A percentile compares a stretch with the other conserved stretches of the same genome.
These are phyloP conservation scores for Acacia concinna DNA, from an alignment of 331 rosid species.

Conservation along the genomic window DNA sequence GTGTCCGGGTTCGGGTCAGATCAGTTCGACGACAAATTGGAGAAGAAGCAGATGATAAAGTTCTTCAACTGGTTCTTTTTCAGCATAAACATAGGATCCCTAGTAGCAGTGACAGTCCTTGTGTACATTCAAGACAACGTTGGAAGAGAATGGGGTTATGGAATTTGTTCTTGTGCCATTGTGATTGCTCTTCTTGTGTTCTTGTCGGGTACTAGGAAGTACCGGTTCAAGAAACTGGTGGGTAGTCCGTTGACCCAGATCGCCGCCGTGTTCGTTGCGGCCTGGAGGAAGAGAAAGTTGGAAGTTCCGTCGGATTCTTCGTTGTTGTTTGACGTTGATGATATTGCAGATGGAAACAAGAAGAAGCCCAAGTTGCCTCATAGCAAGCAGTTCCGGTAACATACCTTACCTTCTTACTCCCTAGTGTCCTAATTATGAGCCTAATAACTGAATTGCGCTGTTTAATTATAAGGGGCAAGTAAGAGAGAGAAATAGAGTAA, in stretches of 20 bases:
- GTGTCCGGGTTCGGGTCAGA: conserved; percentile 86
- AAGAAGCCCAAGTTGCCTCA: conserved; percentile 72
- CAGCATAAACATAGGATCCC: conserved; percentile 84
- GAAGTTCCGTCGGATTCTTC: conserved; percentile 64
- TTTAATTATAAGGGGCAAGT: too few species aligned
- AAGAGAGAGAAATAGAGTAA: too few species aligned
- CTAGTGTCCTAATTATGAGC: too few species aligned
- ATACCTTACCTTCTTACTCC: neutral
- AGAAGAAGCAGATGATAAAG: conserved; percentile 53
- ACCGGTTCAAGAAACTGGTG: conserved; percentile 72
- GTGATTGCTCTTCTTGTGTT: conserved; percentile 57
- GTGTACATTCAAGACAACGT: conserved; percentile 77
- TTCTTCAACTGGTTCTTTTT: conserved; percentile 97
- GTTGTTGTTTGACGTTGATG: conserved; percentile 51
- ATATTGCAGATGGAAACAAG: conserved; percentile 41
- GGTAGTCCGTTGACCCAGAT: conserved; percentile 90
- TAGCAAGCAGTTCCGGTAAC: conserved; percentile 69
- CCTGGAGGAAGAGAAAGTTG: conserved; percentile 63
- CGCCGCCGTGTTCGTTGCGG: conserved; percentile 65
- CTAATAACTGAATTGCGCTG: too few species aligned
- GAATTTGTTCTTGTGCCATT: conserved; percentile 68
- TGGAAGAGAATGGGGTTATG: conserved; percentile 88
- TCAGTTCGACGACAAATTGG: conserved; percentile 73
- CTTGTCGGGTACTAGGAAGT: conserved; percentile 65
- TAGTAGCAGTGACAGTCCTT: conserved; percentile 72